These are phyloP conservation scores for Linanthus parryae DNA, from an alignment of 148 eudicot species.

Conservation along the genomic window DNA sequence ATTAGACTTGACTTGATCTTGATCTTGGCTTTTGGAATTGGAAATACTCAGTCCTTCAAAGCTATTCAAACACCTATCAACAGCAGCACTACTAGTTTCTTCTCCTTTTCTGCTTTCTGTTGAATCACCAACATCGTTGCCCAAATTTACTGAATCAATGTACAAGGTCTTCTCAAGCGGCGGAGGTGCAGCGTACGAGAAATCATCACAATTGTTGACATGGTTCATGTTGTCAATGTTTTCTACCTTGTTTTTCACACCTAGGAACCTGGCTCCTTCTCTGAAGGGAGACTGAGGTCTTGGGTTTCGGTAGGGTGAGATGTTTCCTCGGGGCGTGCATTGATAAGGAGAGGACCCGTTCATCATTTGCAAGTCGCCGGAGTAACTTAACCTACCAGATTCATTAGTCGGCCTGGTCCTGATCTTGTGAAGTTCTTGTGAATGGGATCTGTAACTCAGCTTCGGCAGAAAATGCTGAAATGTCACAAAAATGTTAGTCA, in stretches of 20 bases:
- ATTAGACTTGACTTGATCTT: too few relatives aligned
- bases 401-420: constrained; percentile 14
- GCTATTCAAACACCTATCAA: too few relatives aligned
- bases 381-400: constrained; percentile 42
- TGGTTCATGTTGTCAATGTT: constrained; percentile 21
- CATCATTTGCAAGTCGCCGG: constrained; percentile 45
- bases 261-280: constrained; percentile 49
- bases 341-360: constrained; percentile 50
- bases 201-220: constrained; percentile 22
- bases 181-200: constrained; percentile 26
- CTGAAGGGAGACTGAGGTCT: constrained; percentile 58
- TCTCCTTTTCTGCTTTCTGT: constrained; percentile 2
- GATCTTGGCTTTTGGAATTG: too few relatives aligned
- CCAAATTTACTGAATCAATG: constrained; percentile 55
- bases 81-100: too few relatives aligned
- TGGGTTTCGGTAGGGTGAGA: constrained; percentile 56
- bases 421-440: constrained; percentile 52
- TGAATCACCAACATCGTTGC: constrained; percentile 20
- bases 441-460: constrained; percentile 35
- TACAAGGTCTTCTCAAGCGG: constrained; percentile 60
- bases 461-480: too few relatives aligned
- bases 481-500: too few relatives aligned
- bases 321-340: constrained; percentile 34
- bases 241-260: constrained; percentile 54
- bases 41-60: too few relatives aligned